Evolutionary conservation across 306 rosid genomes (phyloP), one percentile per base, ranked within the genome.

Genomic region (Pachyrhizus erosus): DNA sequence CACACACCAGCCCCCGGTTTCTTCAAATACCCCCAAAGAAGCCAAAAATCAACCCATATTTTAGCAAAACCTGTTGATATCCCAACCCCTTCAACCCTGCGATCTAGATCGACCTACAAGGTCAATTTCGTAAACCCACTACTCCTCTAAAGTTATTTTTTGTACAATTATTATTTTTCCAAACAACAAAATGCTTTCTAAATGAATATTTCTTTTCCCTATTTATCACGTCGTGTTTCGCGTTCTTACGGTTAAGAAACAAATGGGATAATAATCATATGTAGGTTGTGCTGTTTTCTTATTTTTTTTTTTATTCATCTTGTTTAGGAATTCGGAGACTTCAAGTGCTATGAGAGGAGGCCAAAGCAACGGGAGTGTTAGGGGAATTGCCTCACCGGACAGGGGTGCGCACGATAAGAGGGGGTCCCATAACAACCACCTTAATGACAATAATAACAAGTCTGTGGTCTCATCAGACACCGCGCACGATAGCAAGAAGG

Each of bases 391-490:
- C 5, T 93, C 97, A 7, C 97, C 97, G 62, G 98, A 95, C 68
- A 85, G 91, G 87, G 97, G 86, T 88, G 94, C 89, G 89, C 97
- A 91, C 89, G 97, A 94, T 83, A 92, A 90, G 92, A 93, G 84
- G 77, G 92, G 87, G 76, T 46, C 87, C 80, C 89, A 79, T 39
- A 49, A 81, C 55, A 67, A 84, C 54, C 70, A 81, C 69, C 65
- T 57, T 62, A 84, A 83, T 17, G 73, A 86, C 37, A 86, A 88
- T 61, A 87, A 88, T 12, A 78, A 65, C 85, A 92, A 87, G 78
- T 89, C 92, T 7, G 97, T 86, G 0, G 97, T 86, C 5, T 90
- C 98, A 11, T 89, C 98, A 73, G 98, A 93, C 79, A 91, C 91
- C 34, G 97, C 92, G 74, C 91, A 89, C 82, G 97, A 95, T 85